Evolutionary conservation across 1,284 basidiomycete species (phyloP).

Genomic region (Takashimella tepidaria): DNA sequence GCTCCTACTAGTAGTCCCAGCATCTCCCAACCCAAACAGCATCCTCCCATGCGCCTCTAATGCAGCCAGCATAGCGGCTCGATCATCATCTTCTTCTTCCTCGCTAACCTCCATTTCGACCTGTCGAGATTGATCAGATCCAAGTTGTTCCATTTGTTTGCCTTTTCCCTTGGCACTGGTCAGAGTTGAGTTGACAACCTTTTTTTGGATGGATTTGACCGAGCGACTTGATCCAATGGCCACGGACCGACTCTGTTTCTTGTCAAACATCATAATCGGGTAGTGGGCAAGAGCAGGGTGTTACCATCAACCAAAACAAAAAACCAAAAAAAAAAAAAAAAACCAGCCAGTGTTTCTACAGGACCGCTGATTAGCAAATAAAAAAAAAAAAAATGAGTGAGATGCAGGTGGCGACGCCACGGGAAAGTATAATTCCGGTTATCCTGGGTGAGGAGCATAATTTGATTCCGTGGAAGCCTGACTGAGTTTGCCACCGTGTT

Average conservation of each 20-base stretch:
- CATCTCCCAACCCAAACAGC: constrained; percentile 34
- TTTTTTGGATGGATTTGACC: background rate
- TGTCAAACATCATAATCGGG: no score
- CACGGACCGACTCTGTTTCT: background rate
- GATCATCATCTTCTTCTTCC: constrained; percentile 18
- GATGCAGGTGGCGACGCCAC: background rate
- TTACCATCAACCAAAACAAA: no score
- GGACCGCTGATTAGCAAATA: no score
- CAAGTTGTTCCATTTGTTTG: background rate
- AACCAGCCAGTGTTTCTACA: no score
- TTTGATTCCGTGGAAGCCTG: background rate
- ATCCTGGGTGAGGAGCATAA: no score
- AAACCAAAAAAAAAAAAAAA: no score
- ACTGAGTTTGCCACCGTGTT: background rate
- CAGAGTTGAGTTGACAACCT: background rate
- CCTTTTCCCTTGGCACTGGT: background rate
- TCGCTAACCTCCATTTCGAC: constrained; percentile 8
- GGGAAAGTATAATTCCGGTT: background rate
- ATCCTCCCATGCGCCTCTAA: constrained; percentile 43
- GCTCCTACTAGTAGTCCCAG: constrained; percentile 1
- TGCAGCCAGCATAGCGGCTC: constrained; percentile 41
- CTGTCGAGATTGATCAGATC: background rate
- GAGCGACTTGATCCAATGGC: background rate
- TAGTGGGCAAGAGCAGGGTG: no score
- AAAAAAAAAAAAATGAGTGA: no score